Evolutionary conservation across 768 basidiomycete genomes (phyloP), one percentile per base, ranked within the genome.

Genomic region (Boletellus emodensis): DNA sequence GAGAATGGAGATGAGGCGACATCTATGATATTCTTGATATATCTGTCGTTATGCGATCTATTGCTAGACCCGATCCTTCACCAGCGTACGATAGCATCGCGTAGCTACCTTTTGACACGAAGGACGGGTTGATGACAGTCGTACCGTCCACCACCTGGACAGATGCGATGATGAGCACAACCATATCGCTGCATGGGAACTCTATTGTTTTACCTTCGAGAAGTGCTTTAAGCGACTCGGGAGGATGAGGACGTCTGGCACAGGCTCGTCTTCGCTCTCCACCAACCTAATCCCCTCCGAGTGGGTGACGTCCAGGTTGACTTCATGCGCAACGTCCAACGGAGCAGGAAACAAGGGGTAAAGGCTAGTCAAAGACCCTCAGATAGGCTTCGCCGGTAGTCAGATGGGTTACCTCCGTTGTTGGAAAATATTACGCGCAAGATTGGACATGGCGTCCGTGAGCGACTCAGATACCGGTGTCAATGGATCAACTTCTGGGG

Each of bases 321-420:
- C 82, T 61, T 95, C 92, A 34, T 80, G 75, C 2, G 84, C 74
- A 15, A 87, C 68, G 6, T 88, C 87, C 12, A 76, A 64, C 0
- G 96, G 92, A 1, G 83, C 79, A 9, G 96, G 96, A 68, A 97
- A 97, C 36, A 96, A 69, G 0, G 96, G 96, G 65, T 98, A 99
- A 72, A 96, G 96, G 60, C 93, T 97, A 63, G 17, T 12, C 17
- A 34, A 20, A 1, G 24, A 4, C 6, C 24, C 41, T 50, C 45
- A 52, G 52, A 34, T 12, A 18, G 45, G 11, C 12, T 18, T 32
- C 0, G 22, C 32, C 6, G 20, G 14, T 1, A 24, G 24, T 37
- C 1, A 33, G 38, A 26, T 2, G 20, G 45, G 71, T 35, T 52
- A 92, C 94, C 85, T 92, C 65, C 91, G 77, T 59, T 99, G 96